A percentile compares a stretch with the other conserved stretches of the same genome.
phyloP scores from a whole-genome alignment of 31 red algal species.

The Asparagopsis taxiformis region DNA sequence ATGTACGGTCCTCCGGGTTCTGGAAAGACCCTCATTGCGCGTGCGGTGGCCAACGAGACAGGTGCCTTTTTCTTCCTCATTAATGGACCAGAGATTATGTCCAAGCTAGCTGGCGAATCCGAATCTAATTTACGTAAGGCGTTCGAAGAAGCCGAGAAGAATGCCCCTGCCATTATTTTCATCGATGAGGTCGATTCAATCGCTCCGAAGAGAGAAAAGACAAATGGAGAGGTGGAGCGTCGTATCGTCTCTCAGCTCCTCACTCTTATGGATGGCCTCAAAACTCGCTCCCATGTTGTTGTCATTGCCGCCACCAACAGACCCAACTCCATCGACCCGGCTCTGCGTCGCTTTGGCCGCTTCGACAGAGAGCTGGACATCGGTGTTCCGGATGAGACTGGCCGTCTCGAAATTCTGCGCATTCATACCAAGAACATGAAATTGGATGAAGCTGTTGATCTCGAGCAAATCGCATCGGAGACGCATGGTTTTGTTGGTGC shows the following conservation, averaged over 20 bases:
- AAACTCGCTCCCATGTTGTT: constrained; percentile 88
- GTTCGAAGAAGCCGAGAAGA: constrained; percentile 98
- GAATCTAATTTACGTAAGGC: constrained; percentile 93
- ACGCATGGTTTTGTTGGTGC: constrained; percentile 99
- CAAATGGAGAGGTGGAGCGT: constrained; percentile 92
- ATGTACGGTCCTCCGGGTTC: constrained; percentile 98
- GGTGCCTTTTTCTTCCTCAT: constrained; percentile 98
- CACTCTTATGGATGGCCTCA: constrained; percentile 95
- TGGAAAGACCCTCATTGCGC: constrained; percentile 99
- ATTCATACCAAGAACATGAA: constrained; percentile 99
- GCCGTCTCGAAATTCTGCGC: constrained; percentile 90
- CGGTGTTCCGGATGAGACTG: constrained; percentile 97
- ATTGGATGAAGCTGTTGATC: constrained; percentile 91
- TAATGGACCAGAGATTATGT: constrained; percentile 98
- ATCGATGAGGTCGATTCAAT: constrained; percentile 99
- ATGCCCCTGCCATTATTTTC: constrained; percentile 99
- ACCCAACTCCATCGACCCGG: constrained; percentile 94
- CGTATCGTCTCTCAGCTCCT: constrained; percentile 95
- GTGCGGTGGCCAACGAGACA: constrained; percentile 96
- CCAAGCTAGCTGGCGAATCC: constrained; percentile 91
- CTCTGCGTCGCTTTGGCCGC: constrained; percentile 96
- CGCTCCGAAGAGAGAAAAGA: constrained; percentile 98
- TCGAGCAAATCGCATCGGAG: constrained; percentile 79
- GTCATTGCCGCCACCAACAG: constrained; percentile 99
- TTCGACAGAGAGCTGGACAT: constrained; percentile 99